Evolutionary conservation across 176 grass and related monocot species (phyloP).

Genomic region (Alloteropsis semialata): DNA sequence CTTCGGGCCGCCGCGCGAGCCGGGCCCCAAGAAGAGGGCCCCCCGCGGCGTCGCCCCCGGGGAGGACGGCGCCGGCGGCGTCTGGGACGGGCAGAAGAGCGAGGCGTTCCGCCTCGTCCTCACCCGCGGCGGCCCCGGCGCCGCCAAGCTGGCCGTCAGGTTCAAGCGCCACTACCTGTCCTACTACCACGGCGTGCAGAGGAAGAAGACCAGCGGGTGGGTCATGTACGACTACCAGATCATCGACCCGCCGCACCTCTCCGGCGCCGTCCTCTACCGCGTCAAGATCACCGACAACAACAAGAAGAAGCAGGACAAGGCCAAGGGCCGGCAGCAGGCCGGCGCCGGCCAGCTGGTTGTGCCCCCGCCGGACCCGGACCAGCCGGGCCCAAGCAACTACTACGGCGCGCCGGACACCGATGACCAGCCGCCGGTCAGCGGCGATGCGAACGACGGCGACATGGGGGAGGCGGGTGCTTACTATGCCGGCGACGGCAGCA

Average conservation of each 20-base stretch:
- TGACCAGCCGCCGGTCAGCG: no score
- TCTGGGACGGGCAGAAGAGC: slow-evolving; percentile 15
- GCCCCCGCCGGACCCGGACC: not conserved
- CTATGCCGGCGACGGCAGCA: no score
- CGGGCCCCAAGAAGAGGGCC: not conserved
- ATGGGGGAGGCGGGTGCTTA: no score
- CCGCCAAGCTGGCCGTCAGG: not conserved
- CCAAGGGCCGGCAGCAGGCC: not conserved
- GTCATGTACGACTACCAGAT: slow-evolving; percentile 29
- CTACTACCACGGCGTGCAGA: not conserved
- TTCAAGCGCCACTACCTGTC: not conserved
- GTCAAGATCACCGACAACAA: not conserved
- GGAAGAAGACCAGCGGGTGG: not conserved
- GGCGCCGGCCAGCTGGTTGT: not conserved
- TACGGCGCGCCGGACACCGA: no score
- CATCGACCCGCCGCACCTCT: not conserved
- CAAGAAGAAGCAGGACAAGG: not conserved
- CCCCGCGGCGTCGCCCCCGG: not conserved
- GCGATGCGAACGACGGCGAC: no score
- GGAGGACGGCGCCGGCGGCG: not conserved
- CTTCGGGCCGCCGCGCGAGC: not conserved
- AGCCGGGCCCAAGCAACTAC: not conserved
- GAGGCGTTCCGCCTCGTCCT: not conserved
- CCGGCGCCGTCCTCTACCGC: not conserved
- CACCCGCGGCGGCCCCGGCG: not conserved